Base-by-base conservation (phyloP, 2,329 filamentous ascomycete genomes). In the Phaeosphaeriaceae sp. region DNA sequence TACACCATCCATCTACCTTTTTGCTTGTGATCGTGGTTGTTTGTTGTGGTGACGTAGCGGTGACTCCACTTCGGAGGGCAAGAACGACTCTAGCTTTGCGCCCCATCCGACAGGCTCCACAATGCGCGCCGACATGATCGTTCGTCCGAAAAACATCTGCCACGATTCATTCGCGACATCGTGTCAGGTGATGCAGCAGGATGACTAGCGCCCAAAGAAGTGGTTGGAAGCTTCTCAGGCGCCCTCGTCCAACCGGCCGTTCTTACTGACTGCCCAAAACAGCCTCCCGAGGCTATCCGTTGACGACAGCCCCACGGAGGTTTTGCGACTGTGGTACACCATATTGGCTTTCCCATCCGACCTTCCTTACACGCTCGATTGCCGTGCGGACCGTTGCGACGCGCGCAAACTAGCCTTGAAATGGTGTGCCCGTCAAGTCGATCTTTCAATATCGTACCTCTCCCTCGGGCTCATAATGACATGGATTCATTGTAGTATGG, bases 391-490 rank as follows among this genome's bases (percentile, higher is more conserved):
- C 25, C 27, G 41, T 41, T 54, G 57, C 50, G 47, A 33, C 45
- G 60, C 42, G 58, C 57, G 61, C 59, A 50, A 58, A 20, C 31
- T 21, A 31, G 50, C 60, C 63, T 50, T 60, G 60, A 56, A 54
- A 63, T 63, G 58, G 51, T 54, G 58, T 52, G 58, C 61, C 61
- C 57, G 36, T 17, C 36, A 17, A 13, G 36, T 15, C 13, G 36
- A 40, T 40, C 36, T n/a, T 6, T 7, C 36, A 40, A 40, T 40
- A 40, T 40, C 15, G 36, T 40, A 17, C 36, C 36, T 40, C 5
- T n/a, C 15, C 15, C 15, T 40, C 36, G 36, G 36, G 36, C 36
- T 17, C 36, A 40, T 40, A 17, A 5, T 15, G 17, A 40, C 36
- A 40, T 40, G 36, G 36, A 15, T 40, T 6, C 15, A 15, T 13